A percentile compares a stretch with the other conserved stretches of the same genome.
Evolutionary conservation across 176 grass and related monocot genomes (phyloP).

Genomic region (Melocanna baccifera): DNA sequence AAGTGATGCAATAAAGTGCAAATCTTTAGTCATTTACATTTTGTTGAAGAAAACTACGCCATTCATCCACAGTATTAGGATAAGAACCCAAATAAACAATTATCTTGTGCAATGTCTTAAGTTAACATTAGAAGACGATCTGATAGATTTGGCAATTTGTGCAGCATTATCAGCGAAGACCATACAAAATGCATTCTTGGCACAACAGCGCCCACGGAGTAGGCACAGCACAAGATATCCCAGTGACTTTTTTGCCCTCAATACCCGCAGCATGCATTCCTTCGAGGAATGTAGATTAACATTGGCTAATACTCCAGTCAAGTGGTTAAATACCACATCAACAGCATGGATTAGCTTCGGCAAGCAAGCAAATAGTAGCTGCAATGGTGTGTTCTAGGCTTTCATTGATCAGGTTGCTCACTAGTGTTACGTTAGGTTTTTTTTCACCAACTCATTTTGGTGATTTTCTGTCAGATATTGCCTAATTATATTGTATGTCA

Average conservation of each 20-base stretch:
- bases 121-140: conserved; percentile 33
- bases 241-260: conserved; percentile 55
- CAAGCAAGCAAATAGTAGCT: conserved; percentile 54
- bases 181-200: conserved; percentile 71
- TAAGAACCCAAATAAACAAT: conserved; percentile 17
- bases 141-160: conserved; percentile 79
- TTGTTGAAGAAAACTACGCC: not conserved
- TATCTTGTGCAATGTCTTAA: conserved; percentile 20
- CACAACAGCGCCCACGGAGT: conserved; percentile 58
- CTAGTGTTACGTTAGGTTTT: conserved; percentile 33
- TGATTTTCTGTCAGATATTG: not conserved
- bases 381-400: conserved; percentile 94
- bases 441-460: not conserved
- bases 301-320: conserved; percentile 68
- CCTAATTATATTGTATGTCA: not conserved
- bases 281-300: conserved; percentile 53
- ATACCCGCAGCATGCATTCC: conserved; percentile 46
- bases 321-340: conserved; percentile 52
- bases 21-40: not conserved
- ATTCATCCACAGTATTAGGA: conserved; percentile 5
- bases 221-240: conserved; percentile 63
- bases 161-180: conserved; percentile 89
- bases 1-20: not conserved
- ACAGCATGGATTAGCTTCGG: conserved; percentile 43
- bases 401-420: conserved; percentile 47